Evolutionary conservation across 2,329 filamentous ascomycete genomes (phyloP).

Genomic region (Fusarium fujikuroi): DNA sequence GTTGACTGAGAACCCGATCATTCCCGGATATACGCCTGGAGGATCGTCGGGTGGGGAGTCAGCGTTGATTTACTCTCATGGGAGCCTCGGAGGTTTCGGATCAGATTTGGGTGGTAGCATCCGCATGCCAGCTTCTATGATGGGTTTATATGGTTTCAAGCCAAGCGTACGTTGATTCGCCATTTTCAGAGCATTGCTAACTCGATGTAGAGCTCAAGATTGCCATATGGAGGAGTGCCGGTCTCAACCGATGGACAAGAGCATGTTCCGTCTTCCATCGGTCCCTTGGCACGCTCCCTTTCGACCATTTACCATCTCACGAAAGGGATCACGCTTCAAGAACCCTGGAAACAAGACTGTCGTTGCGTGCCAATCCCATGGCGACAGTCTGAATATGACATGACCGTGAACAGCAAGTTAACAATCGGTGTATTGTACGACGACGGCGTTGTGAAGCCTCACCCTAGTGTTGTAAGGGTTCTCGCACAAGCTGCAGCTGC

Average conservation of each 20-base stretch:
- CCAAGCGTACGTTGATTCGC: constrained; percentile 38
- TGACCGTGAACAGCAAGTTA: constrained; percentile 55
- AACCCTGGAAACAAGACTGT: constrained; percentile 66
- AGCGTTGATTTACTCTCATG: constrained; percentile 27
- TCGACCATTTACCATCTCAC: constrained; percentile 60
- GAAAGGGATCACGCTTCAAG: constrained; percentile 56
- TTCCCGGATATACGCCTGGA: constrained; percentile 39
- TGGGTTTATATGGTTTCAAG: constrained; percentile 41
- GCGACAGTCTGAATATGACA: constrained; percentile 57
- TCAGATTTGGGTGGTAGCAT: constrained; percentile 45
- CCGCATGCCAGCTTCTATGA: constrained; percentile 43
- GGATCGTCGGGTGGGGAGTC: constrained; percentile 44
- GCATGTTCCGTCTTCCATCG: constrained; percentile 71
- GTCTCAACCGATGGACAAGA: constrained; percentile 73
- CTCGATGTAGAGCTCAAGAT: constrained; percentile 58
- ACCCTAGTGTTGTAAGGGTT: constrained; percentile 63
- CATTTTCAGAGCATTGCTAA: background rate
- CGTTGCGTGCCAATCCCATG: constrained; percentile 64
- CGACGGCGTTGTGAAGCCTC: constrained; percentile 64
- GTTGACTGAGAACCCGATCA: constrained; percentile 38
- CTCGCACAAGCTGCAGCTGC: constrained; percentile 51
- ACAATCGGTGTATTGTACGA: constrained; percentile 62
- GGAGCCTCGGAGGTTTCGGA: constrained; percentile 39
- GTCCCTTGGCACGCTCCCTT: constrained; percentile 62
- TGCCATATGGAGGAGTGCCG: constrained; percentile 67